These are phyloP conservation scores for Diaporthe sp. DNA, from an alignment of 2,329 filamentous ascomycete species.

Conservation along the genomic window DNA sequence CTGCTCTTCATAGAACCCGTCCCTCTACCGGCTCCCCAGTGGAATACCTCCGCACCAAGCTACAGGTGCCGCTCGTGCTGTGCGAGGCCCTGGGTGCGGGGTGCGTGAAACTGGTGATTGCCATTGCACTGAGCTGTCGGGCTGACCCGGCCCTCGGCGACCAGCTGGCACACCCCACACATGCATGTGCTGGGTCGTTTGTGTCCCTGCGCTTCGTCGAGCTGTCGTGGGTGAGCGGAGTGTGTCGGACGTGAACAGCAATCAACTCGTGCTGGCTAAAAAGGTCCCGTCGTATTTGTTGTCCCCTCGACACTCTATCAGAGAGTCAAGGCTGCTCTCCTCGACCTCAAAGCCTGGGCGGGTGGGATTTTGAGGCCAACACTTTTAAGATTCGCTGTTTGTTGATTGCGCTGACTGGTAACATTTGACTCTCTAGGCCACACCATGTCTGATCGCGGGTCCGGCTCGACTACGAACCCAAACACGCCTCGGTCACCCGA, in stretches of 20 bases:
- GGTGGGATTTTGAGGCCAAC: constrained; percentile 24
- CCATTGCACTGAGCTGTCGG: background rate
- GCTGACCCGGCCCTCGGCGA: background rate
- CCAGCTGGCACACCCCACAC: background rate
- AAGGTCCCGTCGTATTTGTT: background rate
- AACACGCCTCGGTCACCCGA: constrained; percentile 6
- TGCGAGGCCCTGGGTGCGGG: background rate
- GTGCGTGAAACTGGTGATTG: background rate
- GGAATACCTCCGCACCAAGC: background rate
- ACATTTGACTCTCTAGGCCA: background rate
- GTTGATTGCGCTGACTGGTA: constrained; percentile 4
- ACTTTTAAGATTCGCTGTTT: background rate
- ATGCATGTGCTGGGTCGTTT: background rate
- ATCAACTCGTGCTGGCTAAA: background rate
- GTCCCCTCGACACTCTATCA: background rate
- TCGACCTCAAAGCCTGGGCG: constrained; percentile 22
- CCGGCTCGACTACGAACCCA: constrained; percentile 23
- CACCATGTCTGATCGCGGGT: background rate
- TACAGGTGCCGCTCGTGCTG: background rate
- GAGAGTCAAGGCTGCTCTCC: constrained; percentile 26
- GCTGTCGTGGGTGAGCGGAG: background rate
- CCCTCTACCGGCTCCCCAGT: background rate
- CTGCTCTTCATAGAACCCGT: background rate
- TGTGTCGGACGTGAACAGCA: background rate
- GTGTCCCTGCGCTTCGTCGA: background rate